Percentiles rank a stretch among this genome's conserved stretches.
phyloP scores from a whole-genome alignment of 306 rosid species.

The Sphenostylis stenocarpa region DNA sequence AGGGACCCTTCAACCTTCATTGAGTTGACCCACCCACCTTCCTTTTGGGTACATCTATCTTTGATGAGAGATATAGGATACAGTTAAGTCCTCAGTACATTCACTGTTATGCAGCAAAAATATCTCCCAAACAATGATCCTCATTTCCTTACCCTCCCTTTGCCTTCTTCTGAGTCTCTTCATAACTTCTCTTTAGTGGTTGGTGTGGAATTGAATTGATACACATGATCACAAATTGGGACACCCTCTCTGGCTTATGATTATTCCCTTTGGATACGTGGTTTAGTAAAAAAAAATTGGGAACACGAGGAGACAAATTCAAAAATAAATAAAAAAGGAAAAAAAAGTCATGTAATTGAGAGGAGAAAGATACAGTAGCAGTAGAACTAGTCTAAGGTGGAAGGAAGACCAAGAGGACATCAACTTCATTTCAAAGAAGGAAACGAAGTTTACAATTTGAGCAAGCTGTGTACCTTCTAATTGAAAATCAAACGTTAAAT shows the following conservation, averaged over 20 bases:
- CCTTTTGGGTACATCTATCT: conserved; percentile 27
- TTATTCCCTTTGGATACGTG: background rate
- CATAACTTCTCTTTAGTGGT: conserved; percentile 2
- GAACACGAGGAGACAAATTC: conserved; percentile 7
- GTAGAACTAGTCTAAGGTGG: background rate
- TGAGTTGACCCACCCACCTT: conserved; percentile 35
- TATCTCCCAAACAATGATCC: conserved; percentile 8
- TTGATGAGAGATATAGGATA: conserved; percentile 24
- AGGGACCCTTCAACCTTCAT: conserved; percentile 25
- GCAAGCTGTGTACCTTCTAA: conserved; percentile 32
- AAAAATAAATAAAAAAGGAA: background rate
- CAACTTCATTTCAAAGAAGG: conserved; percentile 29
- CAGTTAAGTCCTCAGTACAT: background rate
- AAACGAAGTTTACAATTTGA: conserved; percentile 51
- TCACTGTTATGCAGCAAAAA: conserved; percentile 10
- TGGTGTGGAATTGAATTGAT: conserved; percentile 18
- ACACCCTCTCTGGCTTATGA: background rate
- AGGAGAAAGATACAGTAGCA: background rate
- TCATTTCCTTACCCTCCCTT: conserved; percentile 11
- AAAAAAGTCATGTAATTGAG: background rate
- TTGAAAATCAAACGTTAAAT: conserved; percentile 23
- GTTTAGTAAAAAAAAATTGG: background rate
- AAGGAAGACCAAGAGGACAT: conserved; percentile 3
- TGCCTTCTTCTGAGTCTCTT: conserved; percentile 4
- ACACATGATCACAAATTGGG: conserved; percentile 15